Conservation (phyloP, 352 stramenopile genomes). For the Bremia lactucae region DNA sequence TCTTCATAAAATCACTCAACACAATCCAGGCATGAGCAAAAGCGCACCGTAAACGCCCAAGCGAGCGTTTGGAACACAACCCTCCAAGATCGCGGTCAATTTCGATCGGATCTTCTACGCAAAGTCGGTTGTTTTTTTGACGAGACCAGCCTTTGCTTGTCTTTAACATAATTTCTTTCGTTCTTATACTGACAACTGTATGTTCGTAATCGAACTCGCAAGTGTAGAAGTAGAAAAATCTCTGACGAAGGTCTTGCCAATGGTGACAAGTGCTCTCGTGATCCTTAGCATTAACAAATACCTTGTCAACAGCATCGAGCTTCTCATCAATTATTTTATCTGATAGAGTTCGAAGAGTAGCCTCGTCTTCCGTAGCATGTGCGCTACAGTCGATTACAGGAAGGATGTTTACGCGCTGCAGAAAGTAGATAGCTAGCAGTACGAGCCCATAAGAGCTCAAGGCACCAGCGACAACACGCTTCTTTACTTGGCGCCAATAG, state of each 20-base stretch:
- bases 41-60: slow-evolving; percentile 38
- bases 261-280: slow-evolving; percentile 1
- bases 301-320: slow-evolving; percentile 13
- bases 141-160: slow-evolving; percentile 37
- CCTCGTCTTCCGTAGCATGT: slow-evolving; percentile 11
- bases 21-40: slow-evolving; percentile 37
- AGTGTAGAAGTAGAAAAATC: slow-evolving; percentile 72
- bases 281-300: slow-evolving; percentile 3
- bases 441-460: slow-evolving; percentile 67
- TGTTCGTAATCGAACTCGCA: slow-evolving; percentile 62
- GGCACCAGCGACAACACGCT: slow-evolving; percentile 19
- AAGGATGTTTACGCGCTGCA: slow-evolving; percentile 39
- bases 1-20: slow-evolving; percentile 11
- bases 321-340: slow-evolving; percentile 12
- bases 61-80: slow-evolving; percentile 47
- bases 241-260: slow-evolving; percentile 30
- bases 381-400: slow-evolving; percentile 35
- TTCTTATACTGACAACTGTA: slow-evolving; percentile 49
- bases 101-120: slow-evolving; percentile 77
- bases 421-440: slow-evolving; percentile 56
- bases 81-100: slow-evolving; percentile 50
- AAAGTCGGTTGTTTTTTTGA: slow-evolving; percentile 25
- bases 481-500: slow-evolving; percentile 29
- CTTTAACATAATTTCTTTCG: slow-evolving; percentile 21
- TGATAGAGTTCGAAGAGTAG: slow-evolving; percentile 12